A percentile compares a stretch with the other conserved stretches of the same genome.
Evolutionary conservation across 495 filamentous ascomycete species (phyloP).

Genomic region (Daldinia caldariorum): DNA sequence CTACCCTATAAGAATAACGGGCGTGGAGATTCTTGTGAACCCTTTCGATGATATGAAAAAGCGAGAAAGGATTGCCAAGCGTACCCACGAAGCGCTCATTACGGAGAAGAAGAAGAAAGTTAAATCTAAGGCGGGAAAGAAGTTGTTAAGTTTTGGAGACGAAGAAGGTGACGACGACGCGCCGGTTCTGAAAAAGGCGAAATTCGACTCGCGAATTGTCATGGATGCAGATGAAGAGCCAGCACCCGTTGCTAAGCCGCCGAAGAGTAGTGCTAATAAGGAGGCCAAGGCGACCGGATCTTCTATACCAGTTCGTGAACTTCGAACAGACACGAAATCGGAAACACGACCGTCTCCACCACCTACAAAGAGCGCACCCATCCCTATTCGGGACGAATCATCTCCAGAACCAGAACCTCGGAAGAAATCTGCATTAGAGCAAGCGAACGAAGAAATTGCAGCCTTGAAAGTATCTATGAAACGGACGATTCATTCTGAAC

Average conservation of each 20-base stretch:
- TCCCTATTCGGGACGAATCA: slow-evolving; percentile 45
- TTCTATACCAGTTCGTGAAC: slow-evolving; percentile 42
- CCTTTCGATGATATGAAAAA: slow-evolving; percentile 88
- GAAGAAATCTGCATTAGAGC: slow-evolving; percentile 71
- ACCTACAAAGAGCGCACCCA: slow-evolving; percentile 37
- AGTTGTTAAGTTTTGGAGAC: slow-evolving; percentile 86
- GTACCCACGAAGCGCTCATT: slow-evolving; percentile 50
- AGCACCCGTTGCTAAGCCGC: slow-evolving; percentile 38
- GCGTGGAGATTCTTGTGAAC: slow-evolving; percentile 86
- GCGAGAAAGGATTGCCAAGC: slow-evolving; percentile 63
- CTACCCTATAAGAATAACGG: slow-evolving; percentile 84
- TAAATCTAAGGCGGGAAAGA: slow-evolving; percentile 76
- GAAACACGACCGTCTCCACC: slow-evolving; percentile 39
- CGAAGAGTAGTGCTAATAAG: slow-evolving; percentile 45
- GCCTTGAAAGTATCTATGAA: slow-evolving; percentile 93
- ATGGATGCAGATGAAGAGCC: slow-evolving; percentile 61
- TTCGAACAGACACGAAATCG: slow-evolving; percentile 19
- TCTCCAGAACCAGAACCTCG: slow-evolving; percentile 61
- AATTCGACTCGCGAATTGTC: slow-evolving; percentile 89
- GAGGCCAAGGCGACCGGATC: slow-evolving; percentile 47
- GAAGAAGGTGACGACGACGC: slow-evolving; percentile 80
- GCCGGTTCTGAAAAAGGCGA: slow-evolving; percentile 81
- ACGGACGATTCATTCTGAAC: slow-evolving; percentile 70
- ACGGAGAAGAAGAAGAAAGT: slow-evolving; percentile 76
- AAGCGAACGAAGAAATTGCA: slow-evolving; percentile 91